Conservation (phyloP, 257 asterid species). For the Solanum rostratum region DNA sequence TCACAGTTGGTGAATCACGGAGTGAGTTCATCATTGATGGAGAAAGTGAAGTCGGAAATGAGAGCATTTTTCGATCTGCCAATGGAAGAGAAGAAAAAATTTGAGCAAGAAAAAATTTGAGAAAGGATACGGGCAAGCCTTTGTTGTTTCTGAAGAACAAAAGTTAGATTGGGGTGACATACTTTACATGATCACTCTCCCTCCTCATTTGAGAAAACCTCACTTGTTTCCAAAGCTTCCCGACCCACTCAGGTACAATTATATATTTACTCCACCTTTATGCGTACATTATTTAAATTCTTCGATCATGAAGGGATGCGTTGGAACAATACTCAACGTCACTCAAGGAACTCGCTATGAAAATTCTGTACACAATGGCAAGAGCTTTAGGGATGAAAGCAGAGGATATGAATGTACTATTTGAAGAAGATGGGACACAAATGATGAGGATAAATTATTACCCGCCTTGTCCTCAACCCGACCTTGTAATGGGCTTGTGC, state of each 20-base stretch:
- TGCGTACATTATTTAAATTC: neutral
- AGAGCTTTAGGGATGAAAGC: neutral
- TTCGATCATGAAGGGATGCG: constrained; percentile 19
- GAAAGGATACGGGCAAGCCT: constrained; percentile 59
- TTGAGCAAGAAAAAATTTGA: constrained; percentile 12
- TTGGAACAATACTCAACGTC: constrained; percentile 31
- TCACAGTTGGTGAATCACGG: constrained; percentile 59
- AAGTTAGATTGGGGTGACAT: constrained; percentile 62
- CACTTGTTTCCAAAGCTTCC: neutral
- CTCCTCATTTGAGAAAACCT: constrained; percentile 2
- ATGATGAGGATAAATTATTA: constrained; percentile 47
- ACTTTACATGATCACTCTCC: constrained; percentile 18
- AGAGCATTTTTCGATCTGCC: constrained; percentile 35
- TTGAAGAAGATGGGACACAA: constrained; percentile 23
- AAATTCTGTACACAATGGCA: constrained; percentile 24
- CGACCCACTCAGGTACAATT: neutral
- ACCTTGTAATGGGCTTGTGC: constrained; percentile 31
- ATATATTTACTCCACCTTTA: neutral
- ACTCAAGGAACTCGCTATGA: constrained; percentile 22
- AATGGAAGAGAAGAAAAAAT: constrained; percentile 41
- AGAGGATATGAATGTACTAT: neutral
- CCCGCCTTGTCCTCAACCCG: constrained; percentile 52
- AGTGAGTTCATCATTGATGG: constrained; percentile 19
- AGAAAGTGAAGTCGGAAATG: neutral
- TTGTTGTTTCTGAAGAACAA: constrained; percentile 49